Conservation (phyloP, 306 rosid genomes). For the Prunus armeniaca region DNA sequence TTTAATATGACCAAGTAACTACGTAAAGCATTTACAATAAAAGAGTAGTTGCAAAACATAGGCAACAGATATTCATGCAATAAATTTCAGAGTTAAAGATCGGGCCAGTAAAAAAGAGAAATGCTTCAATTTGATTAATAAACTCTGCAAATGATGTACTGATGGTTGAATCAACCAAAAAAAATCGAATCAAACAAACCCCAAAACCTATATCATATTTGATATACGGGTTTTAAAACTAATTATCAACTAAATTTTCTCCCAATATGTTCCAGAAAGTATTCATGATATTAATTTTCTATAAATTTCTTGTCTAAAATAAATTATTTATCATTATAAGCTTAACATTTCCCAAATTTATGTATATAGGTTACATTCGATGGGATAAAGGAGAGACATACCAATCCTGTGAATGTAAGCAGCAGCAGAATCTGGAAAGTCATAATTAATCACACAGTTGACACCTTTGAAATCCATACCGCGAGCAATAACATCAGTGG, state of each 20-base stretch:
- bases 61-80: neutral
- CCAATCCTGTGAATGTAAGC: conserved; percentile 95
- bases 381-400: conserved; percentile 29
- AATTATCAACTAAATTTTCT: neutral
- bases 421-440: conserved; percentile 88
- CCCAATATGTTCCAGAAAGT: neutral
- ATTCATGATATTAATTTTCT: neutral
- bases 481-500: conserved; percentile 94
- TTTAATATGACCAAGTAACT: neutral
- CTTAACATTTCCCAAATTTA: neutral
- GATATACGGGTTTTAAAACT: neutral
- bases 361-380: neutral
- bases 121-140: neutral
- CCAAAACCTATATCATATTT: neutral
- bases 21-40: neutral
- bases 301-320: neutral
- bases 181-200: neutral
- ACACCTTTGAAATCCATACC: conserved; percentile 98
- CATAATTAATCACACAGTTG: conserved; percentile 86
- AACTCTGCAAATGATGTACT: neutral
- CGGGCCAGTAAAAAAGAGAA: neutral
- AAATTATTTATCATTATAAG: neutral
- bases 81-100: neutral
- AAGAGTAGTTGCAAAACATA: neutral
- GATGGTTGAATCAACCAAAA: neutral